phyloP scores from a whole-genome alignment of 2,329 filamentous ascomycete species.

The Beauveria asiatica region DNA sequence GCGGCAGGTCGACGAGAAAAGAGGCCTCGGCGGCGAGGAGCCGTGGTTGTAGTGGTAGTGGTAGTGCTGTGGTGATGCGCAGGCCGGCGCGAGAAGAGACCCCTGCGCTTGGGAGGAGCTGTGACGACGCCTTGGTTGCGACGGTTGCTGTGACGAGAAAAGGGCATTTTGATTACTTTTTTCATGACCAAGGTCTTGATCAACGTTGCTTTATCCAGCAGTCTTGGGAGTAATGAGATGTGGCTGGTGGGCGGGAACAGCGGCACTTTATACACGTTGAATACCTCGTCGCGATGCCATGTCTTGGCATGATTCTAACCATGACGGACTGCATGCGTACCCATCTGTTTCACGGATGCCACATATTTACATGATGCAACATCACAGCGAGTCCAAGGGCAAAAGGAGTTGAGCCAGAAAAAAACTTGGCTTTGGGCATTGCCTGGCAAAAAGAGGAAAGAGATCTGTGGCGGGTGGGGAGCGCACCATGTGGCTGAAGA shows the following conservation, averaged over 20 bases:
- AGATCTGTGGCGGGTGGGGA: constrained; percentile 5
- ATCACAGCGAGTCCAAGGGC: background rate
- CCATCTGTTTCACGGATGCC: background rate
- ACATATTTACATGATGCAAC: background rate
- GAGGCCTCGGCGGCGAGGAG: constrained; percentile 31
- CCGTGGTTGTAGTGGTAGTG: constrained; percentile 31
- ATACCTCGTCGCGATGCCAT: background rate
- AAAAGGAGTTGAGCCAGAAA: background rate
- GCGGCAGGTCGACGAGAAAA: constrained; percentile 29
- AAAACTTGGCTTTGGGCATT: constrained; percentile 9
- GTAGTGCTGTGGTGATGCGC: constrained; percentile 28
- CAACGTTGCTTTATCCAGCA: background rate
- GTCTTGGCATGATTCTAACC: background rate
- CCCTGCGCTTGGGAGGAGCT: constrained; percentile 12
- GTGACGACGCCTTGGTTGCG: constrained; percentile 8
- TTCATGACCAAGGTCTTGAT: background rate
- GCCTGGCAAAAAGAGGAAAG: background rate
- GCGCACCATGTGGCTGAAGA: constrained; percentile 6
- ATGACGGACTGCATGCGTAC: background rate
- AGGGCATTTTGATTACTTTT: constrained; percentile 24
- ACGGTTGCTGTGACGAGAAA: constrained; percentile 16
- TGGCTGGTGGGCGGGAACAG: background rate
- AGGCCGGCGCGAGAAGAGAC: constrained; percentile 21
- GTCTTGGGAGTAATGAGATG: background rate
- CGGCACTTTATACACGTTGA: background rate